Evolutionary conservation across 257 asterid genomes (phyloP).

Genomic region (Gentiana dahurica): DNA sequence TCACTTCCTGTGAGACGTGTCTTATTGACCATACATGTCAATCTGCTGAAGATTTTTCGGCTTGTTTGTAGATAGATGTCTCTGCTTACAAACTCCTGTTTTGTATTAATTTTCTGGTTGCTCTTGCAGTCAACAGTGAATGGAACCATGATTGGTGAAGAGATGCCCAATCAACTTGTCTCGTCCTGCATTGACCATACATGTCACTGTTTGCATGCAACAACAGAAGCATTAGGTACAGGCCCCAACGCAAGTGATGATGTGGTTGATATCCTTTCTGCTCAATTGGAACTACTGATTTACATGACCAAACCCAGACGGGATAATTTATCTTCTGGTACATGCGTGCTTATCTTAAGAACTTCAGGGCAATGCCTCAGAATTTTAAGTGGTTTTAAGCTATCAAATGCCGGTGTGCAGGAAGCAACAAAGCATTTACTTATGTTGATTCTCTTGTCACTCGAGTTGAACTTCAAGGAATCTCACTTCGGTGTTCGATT

Average conservation of each 20-base stretch:
- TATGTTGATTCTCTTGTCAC: constrained; percentile 52
- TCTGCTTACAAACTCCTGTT: too few species aligned
- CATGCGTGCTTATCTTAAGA: constrained; percentile 41
- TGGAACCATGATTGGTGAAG: constrained; percentile 25
- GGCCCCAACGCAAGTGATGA: constrained; percentile 34
- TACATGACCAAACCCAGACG: constrained; percentile 40
- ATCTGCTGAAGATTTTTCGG: too few species aligned
- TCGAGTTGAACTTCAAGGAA: constrained; percentile 28
- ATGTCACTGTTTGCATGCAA: constrained; percentile 50
- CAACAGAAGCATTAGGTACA: constrained; percentile 44
- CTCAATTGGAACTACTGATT: constrained; percentile 72
- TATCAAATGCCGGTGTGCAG: constrained; percentile 28
- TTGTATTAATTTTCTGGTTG: constrained; percentile 1
- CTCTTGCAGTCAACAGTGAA: constrained; percentile 46
- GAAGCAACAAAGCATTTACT: constrained; percentile 40
- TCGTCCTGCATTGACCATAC: constrained; percentile 45
- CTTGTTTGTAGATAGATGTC: too few species aligned
- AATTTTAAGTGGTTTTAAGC: constrained; percentile 40
- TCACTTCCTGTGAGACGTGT: too few species aligned
- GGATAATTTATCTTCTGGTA: constrained; percentile 23
- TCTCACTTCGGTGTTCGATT: constrained; percentile 14
- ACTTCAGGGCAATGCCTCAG: constrained; percentile 68
- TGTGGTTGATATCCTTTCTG: constrained; percentile 46
- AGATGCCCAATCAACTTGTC: constrained; percentile 44
- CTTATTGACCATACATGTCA: too few species aligned